These are phyloP conservation scores for Pythium angustatum DNA, from an alignment of 352 stramenopile species.

Conservation along the genomic window DNA sequence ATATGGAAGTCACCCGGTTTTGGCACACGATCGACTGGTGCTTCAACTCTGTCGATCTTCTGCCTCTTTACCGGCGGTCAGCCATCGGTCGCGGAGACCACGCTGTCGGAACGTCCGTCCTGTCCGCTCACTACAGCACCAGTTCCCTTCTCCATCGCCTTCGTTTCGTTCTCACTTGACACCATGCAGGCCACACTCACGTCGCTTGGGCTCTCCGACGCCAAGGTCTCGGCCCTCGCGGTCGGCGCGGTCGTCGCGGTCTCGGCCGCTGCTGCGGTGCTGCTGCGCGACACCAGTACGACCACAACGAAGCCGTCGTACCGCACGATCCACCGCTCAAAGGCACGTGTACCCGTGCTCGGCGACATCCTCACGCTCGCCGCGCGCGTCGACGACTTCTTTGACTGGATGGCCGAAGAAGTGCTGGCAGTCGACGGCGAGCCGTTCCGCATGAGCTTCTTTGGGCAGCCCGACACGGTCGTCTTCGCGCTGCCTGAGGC, in stretches of 20 bases:
- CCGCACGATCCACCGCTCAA: background rate
- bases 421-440: slow-evolving; percentile 10
- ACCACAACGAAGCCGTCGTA: slow-evolving; percentile 2
- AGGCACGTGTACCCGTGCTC: slow-evolving; percentile 5
- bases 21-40: too few relatives aligned
- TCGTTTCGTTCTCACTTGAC: too few relatives aligned
- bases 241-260: background rate
- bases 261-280: background rate
- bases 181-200: background rate
- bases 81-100: too few relatives aligned
- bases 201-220: slow-evolving; percentile 3
- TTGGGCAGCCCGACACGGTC: slow-evolving; percentile 21
- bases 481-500: slow-evolving; percentile 23
- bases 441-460: slow-evolving; percentile 21
- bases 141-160: too few relatives aligned
- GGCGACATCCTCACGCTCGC: slow-evolving; percentile 9
- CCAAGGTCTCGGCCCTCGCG: background rate
- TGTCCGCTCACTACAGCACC: too few relatives aligned
- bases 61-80: too few relatives aligned
- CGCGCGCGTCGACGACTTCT: slow-evolving; percentile 5
- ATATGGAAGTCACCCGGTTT: too few relatives aligned
- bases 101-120: too few relatives aligned
- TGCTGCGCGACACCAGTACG: background rate
- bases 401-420: slow-evolving; percentile 9
- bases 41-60: too few relatives aligned